A percentile compares a stretch with the other conserved stretches of the same genome.
Conservation (phyloP, 192 early-diverging fungal species). For the Ambispora gerdemannii region DNA sequence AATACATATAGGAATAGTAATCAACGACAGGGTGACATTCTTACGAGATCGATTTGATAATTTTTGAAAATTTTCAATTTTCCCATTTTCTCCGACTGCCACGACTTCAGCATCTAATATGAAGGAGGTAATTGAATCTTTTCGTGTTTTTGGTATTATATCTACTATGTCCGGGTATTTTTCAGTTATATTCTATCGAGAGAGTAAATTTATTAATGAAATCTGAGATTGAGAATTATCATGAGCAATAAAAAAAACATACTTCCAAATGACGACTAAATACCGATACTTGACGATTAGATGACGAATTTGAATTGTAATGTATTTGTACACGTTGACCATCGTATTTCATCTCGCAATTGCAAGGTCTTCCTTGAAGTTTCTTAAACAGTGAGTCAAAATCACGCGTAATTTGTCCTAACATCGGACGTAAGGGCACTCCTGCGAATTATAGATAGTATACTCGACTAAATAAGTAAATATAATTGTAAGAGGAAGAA, state of each 20-base stretch:
- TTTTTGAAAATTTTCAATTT: conserved; percentile 81
- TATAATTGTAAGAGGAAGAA: no score
- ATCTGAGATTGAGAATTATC: neutral
- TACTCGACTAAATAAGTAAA: no score
- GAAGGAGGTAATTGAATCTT: conserved; percentile 62
- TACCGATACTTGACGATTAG: conserved; percentile 54
- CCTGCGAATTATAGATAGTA: no score
- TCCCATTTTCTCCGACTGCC: conserved; percentile 74
- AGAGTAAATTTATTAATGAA: neutral
- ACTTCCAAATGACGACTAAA: conserved; percentile 78
- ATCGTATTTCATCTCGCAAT: conserved; percentile 91
- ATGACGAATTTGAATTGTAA: conserved; percentile 47
- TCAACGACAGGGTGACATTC: conserved; percentile 67
- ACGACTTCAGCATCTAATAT: conserved; percentile 88
- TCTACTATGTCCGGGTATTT: conserved; percentile 85
- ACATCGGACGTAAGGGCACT: conserved; percentile 85
- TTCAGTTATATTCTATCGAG: conserved; percentile 54
- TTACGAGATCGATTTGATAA: conserved; percentile 77
- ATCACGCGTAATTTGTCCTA: conserved; percentile 82
- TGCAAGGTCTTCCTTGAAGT: conserved; percentile 74
- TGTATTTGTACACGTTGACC: conserved; percentile 90
- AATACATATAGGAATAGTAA: conserved; percentile 74
- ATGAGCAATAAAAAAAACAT: neutral
- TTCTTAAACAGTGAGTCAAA: conserved; percentile 74
- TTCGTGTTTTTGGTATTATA: conserved; percentile 55